Percentiles rank a stretch among this genome's conserved stretches.
Evolutionary conservation across 2,329 filamentous ascomycete genomes (phyloP).

Genomic region (Cucurbitaria berberidis): DNA sequence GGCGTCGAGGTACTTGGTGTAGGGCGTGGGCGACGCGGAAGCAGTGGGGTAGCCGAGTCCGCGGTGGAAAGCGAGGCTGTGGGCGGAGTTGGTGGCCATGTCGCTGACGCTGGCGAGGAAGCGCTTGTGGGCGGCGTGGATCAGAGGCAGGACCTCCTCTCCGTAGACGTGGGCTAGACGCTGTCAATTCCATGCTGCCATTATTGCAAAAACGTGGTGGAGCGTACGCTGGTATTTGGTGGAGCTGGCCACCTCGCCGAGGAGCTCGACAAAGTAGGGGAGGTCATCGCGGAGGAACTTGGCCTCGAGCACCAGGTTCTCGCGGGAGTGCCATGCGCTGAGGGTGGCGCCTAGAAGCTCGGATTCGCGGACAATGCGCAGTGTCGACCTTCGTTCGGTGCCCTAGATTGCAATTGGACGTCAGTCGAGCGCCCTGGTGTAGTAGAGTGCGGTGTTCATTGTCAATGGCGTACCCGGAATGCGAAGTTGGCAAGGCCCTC

Average conservation of each 20-base stretch:
- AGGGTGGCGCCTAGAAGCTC: conserved; percentile 95
- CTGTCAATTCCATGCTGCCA: conserved; percentile 12
- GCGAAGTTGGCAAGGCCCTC: conserved; percentile 93
- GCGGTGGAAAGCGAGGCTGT: conserved; percentile 88
- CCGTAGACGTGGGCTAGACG: conserved; percentile 80
- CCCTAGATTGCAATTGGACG: conserved; percentile 62
- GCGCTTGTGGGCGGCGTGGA: conserved; percentile 78
- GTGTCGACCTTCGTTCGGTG: conserved; percentile 84
- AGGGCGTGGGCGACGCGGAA: conserved; percentile 72
- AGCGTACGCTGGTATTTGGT: conserved; percentile 77
- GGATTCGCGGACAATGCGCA: conserved; percentile 92
- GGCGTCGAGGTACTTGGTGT: conserved; percentile 81
- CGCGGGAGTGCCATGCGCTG: conserved; percentile 84
- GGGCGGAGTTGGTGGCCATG: conserved; percentile 84
- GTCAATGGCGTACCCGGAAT: conserved; percentile 75
- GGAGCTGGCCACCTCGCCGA: conserved; percentile 86
- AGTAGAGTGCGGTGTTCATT: background rate
- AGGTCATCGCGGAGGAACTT: conserved; percentile 96
- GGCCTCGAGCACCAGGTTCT: conserved; percentile 89
- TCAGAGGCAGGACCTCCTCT: conserved; percentile 80
- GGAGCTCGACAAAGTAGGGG: conserved; percentile 95
- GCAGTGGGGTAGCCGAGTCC: conserved; percentile 83
- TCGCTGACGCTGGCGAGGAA: conserved; percentile 67
- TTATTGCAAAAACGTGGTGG: too few relatives aligned
- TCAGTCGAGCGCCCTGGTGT: conserved; percentile 26